Conservation (phyloP, 805 yeast species). For the Saccharomycopsis sp. region DNA sequence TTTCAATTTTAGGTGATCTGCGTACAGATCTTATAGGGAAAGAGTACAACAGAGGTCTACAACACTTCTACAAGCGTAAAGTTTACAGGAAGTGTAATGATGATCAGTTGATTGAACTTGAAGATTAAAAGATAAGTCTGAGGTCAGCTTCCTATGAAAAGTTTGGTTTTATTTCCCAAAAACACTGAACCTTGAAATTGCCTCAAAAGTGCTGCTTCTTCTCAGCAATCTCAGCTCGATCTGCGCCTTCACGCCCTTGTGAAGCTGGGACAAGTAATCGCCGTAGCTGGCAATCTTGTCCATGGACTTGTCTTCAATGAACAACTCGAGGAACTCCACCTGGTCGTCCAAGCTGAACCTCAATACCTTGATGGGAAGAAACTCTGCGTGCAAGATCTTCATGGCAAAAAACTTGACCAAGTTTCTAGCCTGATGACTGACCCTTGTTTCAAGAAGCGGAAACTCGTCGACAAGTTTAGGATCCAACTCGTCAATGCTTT, state of each 20-base stretch:
- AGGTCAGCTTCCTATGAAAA: no score
- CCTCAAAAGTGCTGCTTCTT: background rate
- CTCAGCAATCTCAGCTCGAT: background rate
- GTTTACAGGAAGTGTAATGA: no score
- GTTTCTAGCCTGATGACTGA: constrained; percentile 59
- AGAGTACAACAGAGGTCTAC: no score
- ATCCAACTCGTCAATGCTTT: constrained; percentile 25
- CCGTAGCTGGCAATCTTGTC: constrained; percentile 48
- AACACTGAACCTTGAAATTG: no score
- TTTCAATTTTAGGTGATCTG: no score
- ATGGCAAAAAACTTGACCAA: constrained; percentile 48
- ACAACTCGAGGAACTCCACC: constrained; percentile 41
- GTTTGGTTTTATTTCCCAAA: no score
- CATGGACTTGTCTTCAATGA: constrained; percentile 65
- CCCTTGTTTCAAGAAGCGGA: constrained; percentile 61
- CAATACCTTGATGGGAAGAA: constrained; percentile 47
- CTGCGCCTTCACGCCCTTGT: constrained; percentile 40
- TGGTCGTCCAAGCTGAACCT: constrained; percentile 58
- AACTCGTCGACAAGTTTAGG: constrained; percentile 36
- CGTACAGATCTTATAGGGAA: no score
- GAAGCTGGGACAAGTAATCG: constrained; percentile 62
- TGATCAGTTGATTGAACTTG: no score
- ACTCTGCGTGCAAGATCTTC: constrained; percentile 29
- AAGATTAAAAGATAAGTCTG: no score
- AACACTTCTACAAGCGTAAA: no score